Evolutionary conservation across 2,329 filamentous ascomycete species (phyloP).

Genomic region (Xylaria digitata): DNA sequence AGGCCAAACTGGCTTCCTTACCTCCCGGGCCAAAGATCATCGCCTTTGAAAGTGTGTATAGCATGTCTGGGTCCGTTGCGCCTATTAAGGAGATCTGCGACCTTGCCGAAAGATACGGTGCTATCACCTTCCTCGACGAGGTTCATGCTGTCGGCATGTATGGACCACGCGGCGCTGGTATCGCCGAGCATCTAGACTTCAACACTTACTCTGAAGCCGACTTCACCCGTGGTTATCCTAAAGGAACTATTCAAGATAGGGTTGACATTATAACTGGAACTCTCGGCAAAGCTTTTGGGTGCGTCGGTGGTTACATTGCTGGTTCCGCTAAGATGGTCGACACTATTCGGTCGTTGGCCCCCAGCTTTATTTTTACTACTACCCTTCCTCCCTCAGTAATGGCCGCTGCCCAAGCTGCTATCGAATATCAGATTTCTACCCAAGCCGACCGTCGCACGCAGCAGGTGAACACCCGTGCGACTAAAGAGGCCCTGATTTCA

Average conservation of each 20-base stretch:
- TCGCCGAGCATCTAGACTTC: conserved; percentile 96
- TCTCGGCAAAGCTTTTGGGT: conserved; percentile 96
- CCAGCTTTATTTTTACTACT: conserved; percentile 98
- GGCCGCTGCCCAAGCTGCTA: conserved; percentile 90
- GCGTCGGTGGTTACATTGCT: conserved; percentile 96
- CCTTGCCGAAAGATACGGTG: conserved; percentile 95
- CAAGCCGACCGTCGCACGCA: conserved; percentile 89
- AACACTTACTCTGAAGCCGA: conserved; percentile 70
- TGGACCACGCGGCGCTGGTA: conserved; percentile 91
- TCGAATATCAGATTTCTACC: conserved; percentile 90
- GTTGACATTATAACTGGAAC: conserved; percentile 98
- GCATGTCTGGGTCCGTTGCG: conserved; percentile 97
- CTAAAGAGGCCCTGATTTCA: conserved; percentile 82
- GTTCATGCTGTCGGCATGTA: conserved; percentile 99
- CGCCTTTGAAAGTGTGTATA: conserved; percentile 98
- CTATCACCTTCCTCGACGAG: conserved; percentile 96
- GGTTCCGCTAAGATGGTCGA: conserved; percentile 88
- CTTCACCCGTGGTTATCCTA: conserved; percentile 65
- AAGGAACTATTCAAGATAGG: conserved; percentile 91
- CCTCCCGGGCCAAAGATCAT: conserved; percentile 95
- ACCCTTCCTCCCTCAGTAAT: conserved; percentile 95
- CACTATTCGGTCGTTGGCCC: conserved; percentile 90
- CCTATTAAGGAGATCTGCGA: conserved; percentile 96
- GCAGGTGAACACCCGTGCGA: conserved; percentile 93
- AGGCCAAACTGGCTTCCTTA: conserved; percentile 88